These are phyloP conservation scores for Medicago arabica DNA, from an alignment of 306 rosid genomes.

Conservation along the genomic window DNA sequence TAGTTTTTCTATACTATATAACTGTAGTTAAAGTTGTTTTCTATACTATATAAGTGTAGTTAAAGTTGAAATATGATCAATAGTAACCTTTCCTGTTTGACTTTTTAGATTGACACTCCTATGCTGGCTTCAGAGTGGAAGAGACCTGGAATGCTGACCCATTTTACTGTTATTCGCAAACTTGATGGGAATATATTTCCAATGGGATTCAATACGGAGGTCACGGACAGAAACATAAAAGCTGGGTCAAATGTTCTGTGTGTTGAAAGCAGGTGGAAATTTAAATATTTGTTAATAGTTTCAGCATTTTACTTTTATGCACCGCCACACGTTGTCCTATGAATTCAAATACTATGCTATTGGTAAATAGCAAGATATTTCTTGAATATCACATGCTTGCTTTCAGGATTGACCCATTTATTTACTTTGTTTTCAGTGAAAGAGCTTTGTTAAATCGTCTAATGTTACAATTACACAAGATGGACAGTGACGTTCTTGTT, in stretches of 20 bases:
- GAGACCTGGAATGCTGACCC: constrained; percentile 80
- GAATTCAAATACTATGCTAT: constrained; percentile 8
- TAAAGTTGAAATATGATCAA: constrained; percentile 29
- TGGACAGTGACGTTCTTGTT: constrained; percentile 92
- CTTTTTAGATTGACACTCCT: constrained; percentile 87
- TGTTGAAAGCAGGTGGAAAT: constrained; percentile 76
- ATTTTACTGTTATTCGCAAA: constrained; percentile 92
- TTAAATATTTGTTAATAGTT: constrained; percentile 19
- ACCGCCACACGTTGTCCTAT: constrained; percentile 20
- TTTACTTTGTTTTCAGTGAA: constrained; percentile 67
- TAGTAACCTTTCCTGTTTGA: constrained; percentile 45
- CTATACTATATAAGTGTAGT: neutral
- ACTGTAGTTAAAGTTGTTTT: constrained; percentile 17
- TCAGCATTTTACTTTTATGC: constrained; percentile 24
- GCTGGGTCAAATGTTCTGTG: constrained; percentile 78
- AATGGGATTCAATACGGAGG: constrained; percentile 78
- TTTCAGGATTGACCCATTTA: constrained; percentile 43
- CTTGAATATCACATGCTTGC: constrained; percentile 29
- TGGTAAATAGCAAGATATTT: neutral
- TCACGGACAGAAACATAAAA: constrained; percentile 69
- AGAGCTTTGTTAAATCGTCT: constrained; percentile 86
- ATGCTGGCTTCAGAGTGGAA: constrained; percentile 94
- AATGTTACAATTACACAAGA: constrained; percentile 79
- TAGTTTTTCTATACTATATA: neutral
- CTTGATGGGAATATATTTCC: constrained; percentile 92